Evolutionary conservation across 2,329 filamentous ascomycete genomes (phyloP).

Genomic region (Zymoseptoria passerinii): DNA sequence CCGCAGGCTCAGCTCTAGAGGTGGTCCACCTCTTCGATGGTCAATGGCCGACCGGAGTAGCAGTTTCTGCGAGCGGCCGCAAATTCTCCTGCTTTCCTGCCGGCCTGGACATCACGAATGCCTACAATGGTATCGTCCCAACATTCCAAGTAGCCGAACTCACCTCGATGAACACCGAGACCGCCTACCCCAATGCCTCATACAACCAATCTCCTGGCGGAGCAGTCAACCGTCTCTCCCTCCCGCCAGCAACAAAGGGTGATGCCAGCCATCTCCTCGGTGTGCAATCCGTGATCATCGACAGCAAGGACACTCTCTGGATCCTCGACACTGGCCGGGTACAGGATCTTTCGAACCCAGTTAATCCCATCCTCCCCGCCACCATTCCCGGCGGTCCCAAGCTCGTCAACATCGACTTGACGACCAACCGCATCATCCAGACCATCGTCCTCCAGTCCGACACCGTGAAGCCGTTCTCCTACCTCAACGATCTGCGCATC

Average conservation of each 20-base stretch:
- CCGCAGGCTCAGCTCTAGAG: slow-evolving; percentile 7
- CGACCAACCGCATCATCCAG: slow-evolving; percentile 35
- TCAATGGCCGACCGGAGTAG: slow-evolving; percentile 42
- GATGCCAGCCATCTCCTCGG: slow-evolving; percentile 40
- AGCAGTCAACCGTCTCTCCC: slow-evolving; percentile 40
- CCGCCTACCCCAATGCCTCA: slow-evolving; percentile 31
- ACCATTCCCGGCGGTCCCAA: slow-evolving; percentile 40
- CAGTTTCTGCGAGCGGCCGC: slow-evolving; percentile 40
- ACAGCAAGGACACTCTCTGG: slow-evolving; percentile 41
- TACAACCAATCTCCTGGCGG: slow-evolving; percentile 41
- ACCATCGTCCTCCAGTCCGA: slow-evolving; percentile 40
- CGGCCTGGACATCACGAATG: slow-evolving; percentile 21
- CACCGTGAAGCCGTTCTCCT: slow-evolving; percentile 39
- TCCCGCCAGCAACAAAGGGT: slow-evolving; percentile 32
- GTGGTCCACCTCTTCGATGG: slow-evolving; percentile 40
- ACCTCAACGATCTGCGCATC: slow-evolving; percentile 45
- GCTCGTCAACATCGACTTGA: slow-evolving; percentile 38
- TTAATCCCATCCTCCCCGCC: slow-evolving; percentile 33
- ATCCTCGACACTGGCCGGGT: slow-evolving; percentile 44
- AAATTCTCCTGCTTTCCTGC: slow-evolving; percentile 44
- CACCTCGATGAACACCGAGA: slow-evolving; percentile 32
- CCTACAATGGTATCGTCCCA: slow-evolving; percentile 31
- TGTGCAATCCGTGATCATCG: slow-evolving; percentile 43
- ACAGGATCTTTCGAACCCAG: slow-evolving; percentile 23
- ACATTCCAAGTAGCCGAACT: slow-evolving; percentile 41